A percentile compares a stretch with the other conserved stretches of the same genome.
phyloP scores from a whole-genome alignment of 1,284 basidiomycete genomes.

The Sanguinoderma infundibulare region DNA sequence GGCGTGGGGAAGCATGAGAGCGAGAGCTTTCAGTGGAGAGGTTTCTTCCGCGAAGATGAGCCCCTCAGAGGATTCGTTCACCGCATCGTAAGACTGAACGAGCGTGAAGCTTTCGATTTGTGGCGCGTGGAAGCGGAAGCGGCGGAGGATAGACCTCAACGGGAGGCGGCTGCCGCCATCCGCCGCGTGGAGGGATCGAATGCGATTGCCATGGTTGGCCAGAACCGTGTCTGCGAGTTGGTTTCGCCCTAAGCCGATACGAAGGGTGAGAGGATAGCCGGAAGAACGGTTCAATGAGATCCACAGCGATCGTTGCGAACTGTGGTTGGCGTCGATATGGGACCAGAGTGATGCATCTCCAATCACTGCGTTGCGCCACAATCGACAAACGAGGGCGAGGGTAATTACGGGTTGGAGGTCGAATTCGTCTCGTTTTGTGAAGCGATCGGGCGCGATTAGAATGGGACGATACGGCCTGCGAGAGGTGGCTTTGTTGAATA shows the following conservation, averaged over 20 bases:
- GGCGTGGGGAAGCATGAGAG: not conserved
- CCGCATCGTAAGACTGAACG: not conserved
- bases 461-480: no score
- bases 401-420: not conserved
- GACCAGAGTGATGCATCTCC: not conserved
- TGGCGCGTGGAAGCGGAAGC: not conserved
- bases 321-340: not conserved
- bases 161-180: not conserved
- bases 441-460: no score
- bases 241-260: not conserved
- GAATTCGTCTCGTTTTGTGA: no score
- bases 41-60: not conserved
- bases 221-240: not conserved
- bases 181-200: not conserved
- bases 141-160: not conserved
- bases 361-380: not conserved
- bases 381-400: not conserved
- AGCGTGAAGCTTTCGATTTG: not conserved
- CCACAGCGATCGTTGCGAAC: not conserved
- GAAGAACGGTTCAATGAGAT: not conserved
- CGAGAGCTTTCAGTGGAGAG: not conserved
- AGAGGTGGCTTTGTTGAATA: no score
- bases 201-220: not conserved
- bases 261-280: not conserved
- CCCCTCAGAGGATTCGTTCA: not conserved